Percentiles rank a stretch among this genome's conserved stretches.
Evolutionary conservation across 176 grass and related monocot genomes (phyloP).

Genomic region (Avena sativa): DNA sequence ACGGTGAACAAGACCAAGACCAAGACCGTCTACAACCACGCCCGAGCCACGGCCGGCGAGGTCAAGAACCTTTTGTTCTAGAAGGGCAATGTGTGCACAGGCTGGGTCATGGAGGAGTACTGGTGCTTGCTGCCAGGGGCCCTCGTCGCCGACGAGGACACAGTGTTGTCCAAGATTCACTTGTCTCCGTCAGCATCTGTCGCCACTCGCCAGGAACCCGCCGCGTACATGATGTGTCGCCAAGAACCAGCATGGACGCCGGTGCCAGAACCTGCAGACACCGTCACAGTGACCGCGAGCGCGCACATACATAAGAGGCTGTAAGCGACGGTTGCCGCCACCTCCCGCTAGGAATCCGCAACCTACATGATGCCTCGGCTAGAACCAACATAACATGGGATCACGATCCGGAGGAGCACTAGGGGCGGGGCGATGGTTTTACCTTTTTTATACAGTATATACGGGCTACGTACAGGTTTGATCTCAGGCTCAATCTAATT

Average conservation of each 20-base stretch:
- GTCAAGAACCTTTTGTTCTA: background rate
- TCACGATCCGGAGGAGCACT: too few species aligned
- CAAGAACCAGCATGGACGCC: background rate
- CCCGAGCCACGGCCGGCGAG: background rate
- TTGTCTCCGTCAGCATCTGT: background rate
- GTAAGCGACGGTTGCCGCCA: background rate
- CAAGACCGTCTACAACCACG: background rate
- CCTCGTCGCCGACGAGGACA: background rate
- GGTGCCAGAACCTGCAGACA: background rate
- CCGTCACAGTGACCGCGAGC: background rate
- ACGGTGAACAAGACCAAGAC: background rate
- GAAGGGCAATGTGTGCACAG: background rate
- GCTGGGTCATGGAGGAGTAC: slow-evolving; percentile 29
- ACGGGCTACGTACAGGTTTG: too few species aligned
- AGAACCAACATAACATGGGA: too few species aligned
- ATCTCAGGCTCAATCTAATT: too few species aligned
- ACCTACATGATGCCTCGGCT: too few species aligned
- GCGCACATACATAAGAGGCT: background rate
- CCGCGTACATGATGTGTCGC: too few species aligned
- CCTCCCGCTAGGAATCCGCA: too few species aligned
- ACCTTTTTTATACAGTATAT: too few species aligned
- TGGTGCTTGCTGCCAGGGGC: background rate
- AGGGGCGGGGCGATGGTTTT: too few species aligned
- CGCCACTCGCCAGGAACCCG: background rate
- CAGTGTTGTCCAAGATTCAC: slow-evolving; percentile 34